These are phyloP conservation scores for Epichloe aotearoae DNA, from an alignment of 2,329 filamentous ascomycete species.

Conservation along the genomic window DNA sequence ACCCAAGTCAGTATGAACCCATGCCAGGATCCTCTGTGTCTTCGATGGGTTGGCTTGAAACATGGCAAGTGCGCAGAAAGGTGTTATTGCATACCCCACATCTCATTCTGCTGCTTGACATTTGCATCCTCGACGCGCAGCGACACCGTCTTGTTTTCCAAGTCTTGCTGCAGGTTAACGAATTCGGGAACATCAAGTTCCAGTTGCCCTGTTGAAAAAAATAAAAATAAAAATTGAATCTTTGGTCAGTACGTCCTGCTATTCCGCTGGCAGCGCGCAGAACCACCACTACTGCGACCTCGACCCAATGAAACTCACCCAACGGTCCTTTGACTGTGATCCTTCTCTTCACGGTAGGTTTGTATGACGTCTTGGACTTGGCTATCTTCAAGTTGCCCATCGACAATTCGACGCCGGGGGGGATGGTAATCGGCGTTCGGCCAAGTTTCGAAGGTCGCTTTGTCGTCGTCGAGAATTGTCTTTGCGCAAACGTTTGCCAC, in stretches of 20 bases:
- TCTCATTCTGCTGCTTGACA: constrained; percentile 67
- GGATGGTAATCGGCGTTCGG: constrained; percentile 64
- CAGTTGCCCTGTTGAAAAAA: constrained; percentile 46
- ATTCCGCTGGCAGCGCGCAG: background rate
- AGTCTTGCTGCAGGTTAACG: constrained; percentile 57
- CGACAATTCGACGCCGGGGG: constrained; percentile 73
- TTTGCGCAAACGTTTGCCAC: constrained; percentile 35
- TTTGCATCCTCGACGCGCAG: constrained; percentile 58
- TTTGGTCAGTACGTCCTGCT: too few species aligned
- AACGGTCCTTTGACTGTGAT: constrained; percentile 71
- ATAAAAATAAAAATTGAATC: too few species aligned
- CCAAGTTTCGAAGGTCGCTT: constrained; percentile 70
- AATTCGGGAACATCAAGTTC: constrained; percentile 69
- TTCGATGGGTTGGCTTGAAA: background rate
- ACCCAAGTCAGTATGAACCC: background rate
- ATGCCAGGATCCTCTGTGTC: background rate
- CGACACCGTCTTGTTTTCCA: constrained; percentile 45
- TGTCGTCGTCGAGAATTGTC: constrained; percentile 57
- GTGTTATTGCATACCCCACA: constrained; percentile 63
- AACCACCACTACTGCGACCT: background rate
- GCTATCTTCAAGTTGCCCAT: constrained; percentile 48
- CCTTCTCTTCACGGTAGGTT: constrained; percentile 48
- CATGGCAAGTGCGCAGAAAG: background rate
- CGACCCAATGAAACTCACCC: constrained; percentile 37
- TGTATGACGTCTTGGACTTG: constrained; percentile 44